Base-by-base conservation (phyloP, 2,329 filamentous ascomycete species). In the Verticillium alfalfae region DNA sequence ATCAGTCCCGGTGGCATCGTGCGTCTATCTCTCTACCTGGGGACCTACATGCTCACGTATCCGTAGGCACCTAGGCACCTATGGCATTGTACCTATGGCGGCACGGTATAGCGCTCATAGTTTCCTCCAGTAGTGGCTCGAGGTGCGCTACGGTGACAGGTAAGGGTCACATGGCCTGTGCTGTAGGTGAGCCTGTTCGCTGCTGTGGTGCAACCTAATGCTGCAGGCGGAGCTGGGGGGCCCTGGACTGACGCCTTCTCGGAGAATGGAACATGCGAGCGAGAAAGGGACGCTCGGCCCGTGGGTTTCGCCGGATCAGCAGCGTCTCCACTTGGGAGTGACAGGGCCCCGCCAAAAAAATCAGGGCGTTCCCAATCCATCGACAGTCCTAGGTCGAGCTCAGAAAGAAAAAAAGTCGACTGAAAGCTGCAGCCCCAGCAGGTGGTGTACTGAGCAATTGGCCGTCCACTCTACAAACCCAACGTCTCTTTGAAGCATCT, bases 281-380 rank as follows among this genome's bases (percentile, higher is more conserved):
- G 37, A 15, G 37, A n/a, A 15, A 3, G 16, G 13, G 16, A 7
- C 39, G n/a, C 9, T 18, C 45, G 45, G 45, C 45, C 45, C 45
- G 45, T 22, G 45, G 36, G 45, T 52, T 52, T 52, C 18, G 18
- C 45, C 45, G 45, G 22, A 22, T 26, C 22, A 8, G 6, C 8
- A 52, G n/a, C n/a, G n/a, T 15, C 45, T 26, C 45, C 45, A 52
- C 45, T 22, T 18, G n/a, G 4, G 26, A 22, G 16, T 12, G n/a
- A 49, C n/a, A 5, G 26, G 37, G 59, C 58, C 67, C 67, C 66
- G 59, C 66, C 63, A 66, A 67, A 67, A 64, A 67, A 62, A 64
- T 62, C 45, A 26, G n/a, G 45, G 45, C 45, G 18, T 18, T 52
- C 26, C 26, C 26, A 31, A 31, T 31, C 56, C 58, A 56, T 56